phyloP scores from a whole-genome alignment of 2,329 filamentous ascomycete genomes.

The Cladophialophora psammophila region DNA sequence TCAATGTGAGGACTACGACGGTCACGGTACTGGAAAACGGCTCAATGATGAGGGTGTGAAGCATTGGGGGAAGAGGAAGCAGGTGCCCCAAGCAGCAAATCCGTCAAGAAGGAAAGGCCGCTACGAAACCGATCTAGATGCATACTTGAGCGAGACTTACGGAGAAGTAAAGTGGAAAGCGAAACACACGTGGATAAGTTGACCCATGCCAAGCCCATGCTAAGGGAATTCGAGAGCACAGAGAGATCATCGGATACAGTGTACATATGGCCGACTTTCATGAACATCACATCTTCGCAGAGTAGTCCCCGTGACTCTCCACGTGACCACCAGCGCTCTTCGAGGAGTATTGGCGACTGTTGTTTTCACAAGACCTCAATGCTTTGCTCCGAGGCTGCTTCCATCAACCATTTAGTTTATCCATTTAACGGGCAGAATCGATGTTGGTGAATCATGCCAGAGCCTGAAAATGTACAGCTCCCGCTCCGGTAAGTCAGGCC shows the following conservation, averaged over 20 bases:
- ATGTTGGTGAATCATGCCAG: conserved; percentile 19
- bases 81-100: background rate
- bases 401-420: background rate
- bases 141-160: conserved; percentile 26
- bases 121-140: conserved; percentile 24
- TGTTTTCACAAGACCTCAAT: background rate
- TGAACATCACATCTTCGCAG: background rate
- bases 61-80: background rate
- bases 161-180: background rate
- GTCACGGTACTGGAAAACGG: background rate
- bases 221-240: background rate
- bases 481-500: conserved; percentile 15
- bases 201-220: background rate
- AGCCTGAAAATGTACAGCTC: conserved; percentile 25
- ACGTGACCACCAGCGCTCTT: background rate
- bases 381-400: background rate
- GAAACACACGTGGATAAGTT: background rate
- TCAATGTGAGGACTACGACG: background rate
- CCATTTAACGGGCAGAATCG: background rate
- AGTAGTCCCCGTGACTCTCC: background rate
- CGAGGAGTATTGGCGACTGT: background rate
- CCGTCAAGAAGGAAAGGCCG: conserved; percentile 4
- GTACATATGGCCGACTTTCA: background rate
- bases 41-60: background rate
- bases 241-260: background rate